A percentile compares a stretch with the other conserved stretches of the same genome.
Conservation (phyloP, 257 asterid species). For the Coffea canephora region DNA sequence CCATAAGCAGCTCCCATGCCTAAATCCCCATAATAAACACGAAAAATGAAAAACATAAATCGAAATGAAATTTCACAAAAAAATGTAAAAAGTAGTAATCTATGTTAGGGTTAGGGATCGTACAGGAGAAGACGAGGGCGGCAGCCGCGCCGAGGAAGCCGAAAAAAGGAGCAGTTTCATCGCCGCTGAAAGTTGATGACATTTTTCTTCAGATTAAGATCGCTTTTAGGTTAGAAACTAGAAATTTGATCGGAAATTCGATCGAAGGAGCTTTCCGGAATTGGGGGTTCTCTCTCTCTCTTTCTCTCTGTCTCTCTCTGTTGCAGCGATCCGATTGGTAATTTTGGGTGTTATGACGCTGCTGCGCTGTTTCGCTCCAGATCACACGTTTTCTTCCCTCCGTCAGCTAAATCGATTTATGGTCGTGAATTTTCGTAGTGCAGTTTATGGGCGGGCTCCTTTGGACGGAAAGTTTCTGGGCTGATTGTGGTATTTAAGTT, state of each 20-base stretch:
- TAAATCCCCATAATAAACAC: background rate
- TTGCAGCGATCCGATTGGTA: background rate
- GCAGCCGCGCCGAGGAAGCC: constrained; percentile 40
- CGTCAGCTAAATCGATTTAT: background rate
- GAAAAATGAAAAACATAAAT: background rate
- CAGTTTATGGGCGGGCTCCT: background rate
- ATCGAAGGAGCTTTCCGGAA: background rate
- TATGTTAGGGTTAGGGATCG: background rate
- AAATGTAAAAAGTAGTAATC: background rate
- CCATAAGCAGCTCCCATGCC: constrained; percentile 45
- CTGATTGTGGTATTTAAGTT: background rate
- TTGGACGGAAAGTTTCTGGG: background rate
- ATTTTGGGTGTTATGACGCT: background rate
- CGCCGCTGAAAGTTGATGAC: constrained; percentile 33
- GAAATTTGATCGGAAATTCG: constrained; percentile 12
- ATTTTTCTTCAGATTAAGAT: background rate
- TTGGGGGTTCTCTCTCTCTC: background rate
- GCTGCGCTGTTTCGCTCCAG: constrained; percentile 12
- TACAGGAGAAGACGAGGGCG: constrained; percentile 45
- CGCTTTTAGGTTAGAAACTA: background rate
- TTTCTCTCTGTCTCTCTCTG: background rate
- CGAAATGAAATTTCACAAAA: background rate
- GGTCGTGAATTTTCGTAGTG: background rate
- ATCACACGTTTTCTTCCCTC: background rate
- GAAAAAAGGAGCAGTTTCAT: constrained; percentile 37